A percentile compares a stretch with the other conserved stretches of the same genome.
phyloP scores from a whole-genome alignment of 805 yeast genomes.

The Teunomyces cretensis region DNA sequence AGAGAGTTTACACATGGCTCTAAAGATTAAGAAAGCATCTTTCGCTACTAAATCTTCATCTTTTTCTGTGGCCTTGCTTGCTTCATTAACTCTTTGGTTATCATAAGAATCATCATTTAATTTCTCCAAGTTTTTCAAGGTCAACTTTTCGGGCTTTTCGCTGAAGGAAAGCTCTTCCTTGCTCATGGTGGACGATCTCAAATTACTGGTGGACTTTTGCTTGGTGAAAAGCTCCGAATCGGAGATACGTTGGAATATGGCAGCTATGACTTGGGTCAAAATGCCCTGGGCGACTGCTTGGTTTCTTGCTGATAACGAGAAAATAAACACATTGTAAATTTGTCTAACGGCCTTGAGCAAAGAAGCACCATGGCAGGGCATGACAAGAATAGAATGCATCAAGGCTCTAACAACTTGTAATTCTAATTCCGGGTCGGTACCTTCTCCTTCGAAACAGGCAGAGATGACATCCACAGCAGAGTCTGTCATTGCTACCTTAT shows the following conservation, averaged over 20 bases:
- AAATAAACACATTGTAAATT: slow-evolving; percentile 86
- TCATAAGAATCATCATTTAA: slow-evolving; percentile 50
- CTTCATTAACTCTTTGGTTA: slow-evolving; percentile 51
- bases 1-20: slow-evolving; percentile 93
- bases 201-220: slow-evolving; percentile 15
- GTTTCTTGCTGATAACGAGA: slow-evolving; percentile 76
- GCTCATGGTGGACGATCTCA: slow-evolving; percentile 17
- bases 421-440: slow-evolving; percentile 86
- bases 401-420: slow-evolving; percentile 90
- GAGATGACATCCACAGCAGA: slow-evolving; percentile 83
- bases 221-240: slow-evolving; percentile 21
- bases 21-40: slow-evolving; percentile 88
- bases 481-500: slow-evolving; percentile 64
- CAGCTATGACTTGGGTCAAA: slow-evolving; percentile 83
- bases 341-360: slow-evolving; percentile 88
- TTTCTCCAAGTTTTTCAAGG: slow-evolving; percentile 60
- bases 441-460: slow-evolving; percentile 86
- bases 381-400: slow-evolving; percentile 79
- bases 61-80: slow-evolving; percentile 43
- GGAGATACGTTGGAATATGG: slow-evolving; percentile 70
- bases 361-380: slow-evolving; percentile 88
- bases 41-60: slow-evolving; percentile 73
- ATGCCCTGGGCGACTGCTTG: slow-evolving; percentile 96
- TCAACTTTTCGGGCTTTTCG: slow-evolving; percentile 38
- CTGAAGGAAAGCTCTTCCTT: slow-evolving; percentile 10